Percentiles rank a stretch among this genome's conserved stretches.
phyloP scores from a whole-genome alignment of 805 yeast species.

The Scheffersomyces stipitis region DNA sequence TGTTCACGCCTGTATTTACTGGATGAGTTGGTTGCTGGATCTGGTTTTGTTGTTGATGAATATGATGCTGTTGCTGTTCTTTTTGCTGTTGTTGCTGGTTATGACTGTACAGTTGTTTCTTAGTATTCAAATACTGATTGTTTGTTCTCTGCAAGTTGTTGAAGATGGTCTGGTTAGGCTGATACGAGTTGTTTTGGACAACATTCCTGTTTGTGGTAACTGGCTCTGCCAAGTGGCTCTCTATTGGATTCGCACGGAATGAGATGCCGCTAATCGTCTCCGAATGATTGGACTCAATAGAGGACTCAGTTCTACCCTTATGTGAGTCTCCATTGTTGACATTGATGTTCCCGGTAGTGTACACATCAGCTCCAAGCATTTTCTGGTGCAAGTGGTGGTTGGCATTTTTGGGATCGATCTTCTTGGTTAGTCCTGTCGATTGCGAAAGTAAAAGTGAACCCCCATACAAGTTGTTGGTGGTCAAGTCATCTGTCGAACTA shows the following conservation, averaged over 20 bases:
- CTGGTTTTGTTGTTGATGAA: not conserved
- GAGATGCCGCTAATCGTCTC: conserved; percentile 32
- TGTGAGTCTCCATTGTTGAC: conserved; percentile 1
- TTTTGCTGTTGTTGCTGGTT: conserved; percentile 2
- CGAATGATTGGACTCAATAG: conserved; percentile 5
- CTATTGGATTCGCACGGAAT: conserved; percentile 30
- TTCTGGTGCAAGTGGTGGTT: conserved; percentile 7
- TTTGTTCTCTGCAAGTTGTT: conserved; percentile 41
- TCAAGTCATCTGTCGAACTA: conserved; percentile 28
- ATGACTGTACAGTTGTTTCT: conserved; percentile 14
- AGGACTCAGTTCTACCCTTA: not conserved
- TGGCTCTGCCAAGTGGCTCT: conserved; percentile 27
- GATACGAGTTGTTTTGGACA: conserved; percentile 38
- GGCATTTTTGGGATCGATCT: conserved; percentile 20
- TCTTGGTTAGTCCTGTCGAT: conserved; percentile 41
- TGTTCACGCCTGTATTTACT: conserved; percentile 23
- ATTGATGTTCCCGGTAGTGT: conserved; percentile 1
- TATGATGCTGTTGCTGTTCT: conserved; percentile 1
- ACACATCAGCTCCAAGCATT: conserved; percentile 7
- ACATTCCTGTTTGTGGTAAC: conserved; percentile 31
- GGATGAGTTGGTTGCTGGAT: not conserved
- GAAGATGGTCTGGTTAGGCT: conserved; percentile 42
- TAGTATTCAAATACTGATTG: conserved; percentile 29
- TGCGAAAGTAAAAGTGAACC: conserved; percentile 44
- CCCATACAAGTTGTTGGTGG: conserved; percentile 35